These are phyloP conservation scores for Stenogyne calaminthoides DNA, from an alignment of 305 asterid species.

Conservation along the genomic window DNA sequence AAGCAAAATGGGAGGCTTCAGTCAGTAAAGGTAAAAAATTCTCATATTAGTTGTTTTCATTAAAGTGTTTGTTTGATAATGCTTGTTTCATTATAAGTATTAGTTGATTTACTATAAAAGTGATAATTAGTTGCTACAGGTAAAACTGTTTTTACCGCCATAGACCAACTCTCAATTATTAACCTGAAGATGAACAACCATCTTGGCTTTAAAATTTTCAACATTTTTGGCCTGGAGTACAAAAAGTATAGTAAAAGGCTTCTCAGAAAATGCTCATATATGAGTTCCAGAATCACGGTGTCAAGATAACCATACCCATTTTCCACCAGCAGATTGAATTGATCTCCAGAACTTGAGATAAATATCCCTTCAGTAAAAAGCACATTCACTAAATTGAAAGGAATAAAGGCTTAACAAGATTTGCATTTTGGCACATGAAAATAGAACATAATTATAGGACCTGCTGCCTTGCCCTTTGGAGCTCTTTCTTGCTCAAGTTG, in stretches of 20 bases:
- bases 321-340: constrained; percentile 45
- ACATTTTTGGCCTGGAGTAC: neutral
- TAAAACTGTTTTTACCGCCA: too few relatives aligned
- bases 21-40: neutral
- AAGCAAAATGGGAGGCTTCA: neutral
- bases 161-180: neutral
- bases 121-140: too few relatives aligned
- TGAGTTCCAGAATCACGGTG: neutral
- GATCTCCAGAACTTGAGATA: constrained; percentile 86
- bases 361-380: constrained; percentile 70
- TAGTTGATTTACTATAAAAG: too few relatives aligned
- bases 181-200: neutral
- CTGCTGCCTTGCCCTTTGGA: constrained; percentile 85
- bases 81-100: too few relatives aligned
- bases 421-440: constrained; percentile 7
- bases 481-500: constrained; percentile 88
- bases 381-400: constrained; percentile 32
- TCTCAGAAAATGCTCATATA: neutral
- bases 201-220: neutral
- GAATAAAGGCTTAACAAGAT: constrained; percentile 20
- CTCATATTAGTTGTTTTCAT: too few relatives aligned
- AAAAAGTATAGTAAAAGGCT: neutral
- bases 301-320: constrained; percentile 35
- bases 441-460: constrained; percentile 36
- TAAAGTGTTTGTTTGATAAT: too few relatives aligned